Evolutionary conservation across 108 stramenopile genomes (phyloP).

Genomic region (Skeletonema grethae): DNA sequence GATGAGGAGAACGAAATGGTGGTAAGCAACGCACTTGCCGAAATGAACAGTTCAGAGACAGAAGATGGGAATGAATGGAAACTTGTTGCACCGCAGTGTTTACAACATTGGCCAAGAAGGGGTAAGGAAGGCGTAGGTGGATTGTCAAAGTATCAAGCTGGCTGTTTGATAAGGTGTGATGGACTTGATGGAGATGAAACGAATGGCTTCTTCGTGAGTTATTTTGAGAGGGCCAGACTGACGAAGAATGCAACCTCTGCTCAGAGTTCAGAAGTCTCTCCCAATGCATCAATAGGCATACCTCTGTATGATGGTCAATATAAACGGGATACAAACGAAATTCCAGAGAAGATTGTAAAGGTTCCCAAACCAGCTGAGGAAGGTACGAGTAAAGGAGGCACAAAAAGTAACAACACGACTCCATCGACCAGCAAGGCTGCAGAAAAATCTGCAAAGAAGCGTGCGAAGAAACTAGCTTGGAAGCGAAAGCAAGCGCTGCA

Average conservation of each 20-base stretch:
- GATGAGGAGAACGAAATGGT: constrained; percentile 95
- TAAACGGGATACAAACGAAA: constrained; percentile 6
- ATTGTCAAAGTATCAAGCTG: constrained; percentile 67
- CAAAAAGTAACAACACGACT: constrained; percentile 3
- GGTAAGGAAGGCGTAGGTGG: constrained; percentile 72
- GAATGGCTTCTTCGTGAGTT: constrained; percentile 97
- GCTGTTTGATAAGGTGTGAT: constrained; percentile 87
- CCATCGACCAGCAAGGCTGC: constrained; percentile 24
- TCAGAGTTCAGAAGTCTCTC: constrained; percentile 9
- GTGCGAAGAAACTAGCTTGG: constrained; percentile 81
- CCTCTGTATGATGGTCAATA: constrained; percentile 6
- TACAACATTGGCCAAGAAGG: constrained; percentile 85
- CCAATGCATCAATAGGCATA: constrained; percentile 1
- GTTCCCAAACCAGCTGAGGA: not conserved
- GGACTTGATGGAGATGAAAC: constrained; percentile 90
- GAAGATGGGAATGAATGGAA: constrained; percentile 48
- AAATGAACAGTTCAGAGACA: constrained; percentile 17
- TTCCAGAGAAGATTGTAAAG: constrained; percentile 2
- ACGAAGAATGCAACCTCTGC: not conserved
- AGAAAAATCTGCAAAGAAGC: constrained; percentile 60
- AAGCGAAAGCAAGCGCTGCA: constrained; percentile 67
- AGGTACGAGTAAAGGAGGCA: not conserved
- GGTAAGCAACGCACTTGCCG: constrained; percentile 74
- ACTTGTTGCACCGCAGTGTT: constrained; percentile 72
- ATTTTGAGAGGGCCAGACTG: constrained; percentile 72